Percentiles rank a stretch among this genome's conserved stretches.
Conservation (phyloP, 306 rosid genomes). For the Lotus japonicus region DNA sequence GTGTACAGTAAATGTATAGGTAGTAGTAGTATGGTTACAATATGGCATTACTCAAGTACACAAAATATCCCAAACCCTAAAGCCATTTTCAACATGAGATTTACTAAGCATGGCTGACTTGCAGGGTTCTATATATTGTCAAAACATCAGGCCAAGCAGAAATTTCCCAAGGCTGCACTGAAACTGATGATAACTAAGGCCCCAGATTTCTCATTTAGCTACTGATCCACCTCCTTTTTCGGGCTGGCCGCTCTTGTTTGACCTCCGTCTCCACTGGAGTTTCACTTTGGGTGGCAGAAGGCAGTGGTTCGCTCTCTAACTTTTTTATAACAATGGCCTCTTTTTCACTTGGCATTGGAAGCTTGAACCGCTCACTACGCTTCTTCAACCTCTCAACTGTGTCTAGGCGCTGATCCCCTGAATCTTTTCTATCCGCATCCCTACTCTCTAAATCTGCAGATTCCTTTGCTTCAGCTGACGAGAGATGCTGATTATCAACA, state of each 20-base stretch:
- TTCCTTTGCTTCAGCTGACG: constrained; percentile 54
- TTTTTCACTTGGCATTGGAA: constrained; percentile 93
- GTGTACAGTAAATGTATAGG: constrained; percentile 29
- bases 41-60: constrained; percentile 40
- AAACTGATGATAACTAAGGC: constrained; percentile 14
- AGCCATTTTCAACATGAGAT: constrained; percentile 25
- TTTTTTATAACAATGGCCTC: constrained; percentile 55
- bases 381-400: constrained; percentile 97
- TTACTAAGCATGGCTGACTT: constrained; percentile 16
- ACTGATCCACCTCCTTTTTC: constrained; percentile 94
- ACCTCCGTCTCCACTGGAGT: constrained; percentile 58
- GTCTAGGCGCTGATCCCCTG: constrained; percentile 73
- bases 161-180: constrained; percentile 17
- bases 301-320: constrained; percentile 69
- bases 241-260: constrained; percentile 91
- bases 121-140: constrained; percentile 20
- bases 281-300: constrained; percentile 58
- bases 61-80: constrained; percentile 40
- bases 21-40: constrained; percentile 49
- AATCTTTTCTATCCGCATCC: constrained; percentile 49
- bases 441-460: constrained; percentile 51
- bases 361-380: constrained; percentile 97
- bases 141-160: constrained; percentile 19
- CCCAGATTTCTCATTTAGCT: constrained; percentile 30
- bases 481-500: constrained; percentile 37